These are phyloP conservation scores for Xylaria polymorpha DNA, from an alignment of 2,329 filamentous ascomycete genomes.

Conservation along the genomic window DNA sequence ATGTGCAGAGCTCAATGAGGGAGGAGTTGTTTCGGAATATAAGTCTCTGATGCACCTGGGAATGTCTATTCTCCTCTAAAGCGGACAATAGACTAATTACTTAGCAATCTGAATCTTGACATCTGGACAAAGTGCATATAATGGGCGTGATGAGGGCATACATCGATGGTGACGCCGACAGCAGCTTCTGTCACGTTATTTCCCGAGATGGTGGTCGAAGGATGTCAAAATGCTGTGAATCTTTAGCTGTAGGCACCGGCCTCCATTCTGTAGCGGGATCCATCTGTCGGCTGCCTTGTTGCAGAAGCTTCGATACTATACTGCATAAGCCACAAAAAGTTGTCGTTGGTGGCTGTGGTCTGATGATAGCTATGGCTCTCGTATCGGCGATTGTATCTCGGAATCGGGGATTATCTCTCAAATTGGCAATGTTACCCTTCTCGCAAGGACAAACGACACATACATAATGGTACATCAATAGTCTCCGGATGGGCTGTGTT, in stretches of 20 bases:
- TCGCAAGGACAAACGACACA: background rate
- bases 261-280: background rate
- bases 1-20: background rate
- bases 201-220: background rate
- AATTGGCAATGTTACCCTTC: background rate
- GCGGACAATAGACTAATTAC: background rate
- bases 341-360: background rate
- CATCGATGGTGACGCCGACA: background rate
- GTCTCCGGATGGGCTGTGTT: background rate
- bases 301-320: background rate
- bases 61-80: background rate
- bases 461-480: background rate
- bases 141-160: background rate
- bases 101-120: background rate
- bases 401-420: background rate
- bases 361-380: too few relatives aligned
- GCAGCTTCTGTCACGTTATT: background rate
- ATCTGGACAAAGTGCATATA: background rate
- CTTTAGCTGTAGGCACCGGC: background rate
- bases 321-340: background rate
- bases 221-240: background rate
- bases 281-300: background rate
- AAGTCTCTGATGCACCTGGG: background rate
- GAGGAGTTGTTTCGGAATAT: background rate
- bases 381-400: too few relatives aligned